phyloP scores from a whole-genome alignment of 805 yeast genomes.

The Lipomyces japonicus region DNA sequence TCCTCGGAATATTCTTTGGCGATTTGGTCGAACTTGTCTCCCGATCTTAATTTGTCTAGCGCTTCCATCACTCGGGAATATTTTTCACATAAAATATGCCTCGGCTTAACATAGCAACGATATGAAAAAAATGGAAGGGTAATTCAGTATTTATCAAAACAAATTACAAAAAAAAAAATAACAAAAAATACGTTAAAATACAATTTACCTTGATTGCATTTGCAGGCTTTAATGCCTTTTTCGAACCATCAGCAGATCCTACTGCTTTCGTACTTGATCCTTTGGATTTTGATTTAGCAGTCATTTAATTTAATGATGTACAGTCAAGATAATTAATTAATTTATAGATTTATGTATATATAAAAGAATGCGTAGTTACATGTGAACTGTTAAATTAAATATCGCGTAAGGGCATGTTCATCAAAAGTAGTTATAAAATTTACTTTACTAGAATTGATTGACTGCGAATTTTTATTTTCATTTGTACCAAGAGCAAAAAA shows the following conservation, averaged over 20 bases:
- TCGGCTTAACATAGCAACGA: no score
- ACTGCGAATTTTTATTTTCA: no score
- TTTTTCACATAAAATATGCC: slow-evolving; percentile 29
- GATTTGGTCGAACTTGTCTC: slow-evolving; percentile 25
- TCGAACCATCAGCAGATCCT: slow-evolving; percentile 1
- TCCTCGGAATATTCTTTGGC: slow-evolving; percentile 27
- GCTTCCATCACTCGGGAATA: slow-evolving; percentile 26
- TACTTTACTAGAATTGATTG: no score
- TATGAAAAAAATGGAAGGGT: neutral
- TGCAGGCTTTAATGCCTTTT: slow-evolving; percentile 26
- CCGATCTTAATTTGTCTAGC: slow-evolving; percentile 19
- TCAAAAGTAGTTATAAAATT: no score
- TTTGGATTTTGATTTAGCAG: slow-evolving; percentile 4
- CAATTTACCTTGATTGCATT: slow-evolving; percentile 19
- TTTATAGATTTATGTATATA: no score
- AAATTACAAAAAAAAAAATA: neutral
- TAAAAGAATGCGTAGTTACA: no score
- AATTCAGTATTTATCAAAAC: neutral
- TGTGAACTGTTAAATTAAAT: no score
- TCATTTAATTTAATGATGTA: slow-evolving; percentile 1
- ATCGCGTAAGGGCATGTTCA: no score
- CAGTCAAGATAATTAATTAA: neutral
- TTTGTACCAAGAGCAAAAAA: no score
- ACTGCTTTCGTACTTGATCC: neutral
- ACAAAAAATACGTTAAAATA: neutral